Base-by-base conservation (phyloP, 306 rosid genomes). In the Astragalus membranaceus region DNA sequence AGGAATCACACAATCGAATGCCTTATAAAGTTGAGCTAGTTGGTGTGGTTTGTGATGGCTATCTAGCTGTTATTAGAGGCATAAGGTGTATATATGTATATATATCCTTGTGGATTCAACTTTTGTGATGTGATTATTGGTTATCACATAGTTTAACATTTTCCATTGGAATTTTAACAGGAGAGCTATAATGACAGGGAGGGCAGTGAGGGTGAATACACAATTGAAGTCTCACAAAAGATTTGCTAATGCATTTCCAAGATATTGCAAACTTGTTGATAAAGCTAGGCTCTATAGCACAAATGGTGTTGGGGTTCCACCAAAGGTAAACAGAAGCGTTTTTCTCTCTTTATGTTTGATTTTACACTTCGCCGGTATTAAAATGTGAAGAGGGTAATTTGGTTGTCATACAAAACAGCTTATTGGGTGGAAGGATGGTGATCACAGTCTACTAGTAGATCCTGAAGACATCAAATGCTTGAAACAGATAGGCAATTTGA, bases 41-140 rank as follows among this genome's bases (percentile, higher is more conserved):
- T 70, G 99, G 99, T 48, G 96, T 94, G 48, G 92, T 91, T 74
- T 94, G 99, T 85, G 96, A 94, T 79, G 88, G 92, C 55, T 86
- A 91, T 67, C 79, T 94, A 50, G 99, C 99, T 59, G 97, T 91
- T 50, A 84, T 86, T 48, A 86, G 99, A 82, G 99, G 96, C 75
- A 91, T 94, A 3, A 90, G 96, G 96, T 89, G 69, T 12, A 32
- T 36, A 39, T 39, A 3, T 89, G 72, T 12, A 32, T 36, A 39
- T 39, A 3, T 8, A 11, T 39, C 2, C 54, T 58, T 72, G 14
- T 35, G 15, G 44, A 43, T 37, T 12, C 37, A 55, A 5, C 51
- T 74, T 68, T 29, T 26, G 8, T 52, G n/a, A 17, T 52, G 29
- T 37, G n/a, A 42, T 41, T 75, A 20, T 13, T 71, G 36, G 44